Base-by-base conservation (phyloP, 2,329 filamentous ascomycete species). In the Stemphylium vesicarium region DNA sequence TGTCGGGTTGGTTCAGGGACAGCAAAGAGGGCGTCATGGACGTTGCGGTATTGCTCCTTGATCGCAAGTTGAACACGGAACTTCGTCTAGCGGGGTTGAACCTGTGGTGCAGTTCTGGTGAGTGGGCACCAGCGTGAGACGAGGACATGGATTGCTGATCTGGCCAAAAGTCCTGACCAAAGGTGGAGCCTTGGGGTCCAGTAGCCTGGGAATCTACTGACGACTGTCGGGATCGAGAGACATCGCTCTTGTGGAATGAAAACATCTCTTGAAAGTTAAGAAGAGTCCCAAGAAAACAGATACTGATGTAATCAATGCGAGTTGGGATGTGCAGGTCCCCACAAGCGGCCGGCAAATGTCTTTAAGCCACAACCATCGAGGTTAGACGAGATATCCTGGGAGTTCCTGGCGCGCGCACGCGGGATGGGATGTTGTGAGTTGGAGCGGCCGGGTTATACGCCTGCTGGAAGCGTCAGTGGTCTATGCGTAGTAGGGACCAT, bases 41-140 rank as follows among this genome's bases (percentile, higher is more conserved):
- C 13, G 62, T 64, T 31, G 68, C 64, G 7, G 75, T 77, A 20
- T 76, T 76, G 39, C 74, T 76, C 46, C 75, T 65, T 7, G 73
- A 72, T 33, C 75, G 70, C 29, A 75, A 55, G 18, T 66, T 73
- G 50, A 77, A 76, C 2, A 77, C 69, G 9, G 73, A 76, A 39
- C 54, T 70, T 53, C 75, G 64, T 51, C 67, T 74, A 31, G 57
- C 61, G 6, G 59, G 46, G 22, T 62, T 49, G 15, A 57, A 51
- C 59, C 62, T 64, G 38, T 59, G 56, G 42, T 57, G 65, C 44
- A 62, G 72, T 43, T 75, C 71, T 44, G 72, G 68, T 22, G 70
- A 75, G 35, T 69, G 65, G 49, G 69, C 56, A 16, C 64, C 70
- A 48, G 57, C 61, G 57, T 66, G 60, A 49, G 67, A 64, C 41